These are phyloP conservation scores for Monilinia aucupariae DNA, from an alignment of 2,329 filamentous ascomycete genomes.

Conservation along the genomic window DNA sequence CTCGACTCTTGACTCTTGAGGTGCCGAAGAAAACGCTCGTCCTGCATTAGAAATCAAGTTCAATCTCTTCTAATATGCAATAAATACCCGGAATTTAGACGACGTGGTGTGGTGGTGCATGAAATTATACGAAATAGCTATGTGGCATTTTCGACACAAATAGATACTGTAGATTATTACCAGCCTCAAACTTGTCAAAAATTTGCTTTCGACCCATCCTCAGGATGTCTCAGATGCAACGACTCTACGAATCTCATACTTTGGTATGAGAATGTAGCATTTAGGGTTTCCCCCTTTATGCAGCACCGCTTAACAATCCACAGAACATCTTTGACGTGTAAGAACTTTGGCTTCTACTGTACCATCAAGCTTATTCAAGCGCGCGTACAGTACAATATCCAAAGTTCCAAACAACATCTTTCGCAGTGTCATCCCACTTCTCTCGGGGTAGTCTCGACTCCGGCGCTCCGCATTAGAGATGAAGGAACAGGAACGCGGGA, in stretches of 20 bases:
- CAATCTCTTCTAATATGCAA: background rate
- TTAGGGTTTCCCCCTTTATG: background rate
- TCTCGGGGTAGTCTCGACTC: constrained; percentile 4
- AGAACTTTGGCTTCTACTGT: background rate
- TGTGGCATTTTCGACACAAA: background rate
- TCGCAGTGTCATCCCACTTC: background rate
- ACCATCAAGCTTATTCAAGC: too few relatives aligned
- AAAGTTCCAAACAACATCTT: too few relatives aligned
- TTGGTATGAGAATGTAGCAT: background rate
- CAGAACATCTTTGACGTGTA: background rate
- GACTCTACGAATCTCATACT: too few relatives aligned
- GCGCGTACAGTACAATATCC: too few relatives aligned
- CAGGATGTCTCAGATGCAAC: background rate
- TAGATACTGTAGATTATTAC: too few relatives aligned
- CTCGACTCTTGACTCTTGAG: too few relatives aligned
- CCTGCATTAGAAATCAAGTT: background rate
- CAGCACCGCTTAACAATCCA: background rate
- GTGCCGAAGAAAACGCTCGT: too few relatives aligned
- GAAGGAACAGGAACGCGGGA: background rate
- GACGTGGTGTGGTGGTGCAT: background rate
- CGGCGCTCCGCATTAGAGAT: background rate
- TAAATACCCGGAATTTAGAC: background rate
- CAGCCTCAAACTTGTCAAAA: background rate
- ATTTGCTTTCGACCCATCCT: too few relatives aligned
- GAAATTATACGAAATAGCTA: background rate